Percentiles rank a stretch among this genome's conserved stretches.
Conservation (phyloP, 495 filamentous ascomycete genomes). For the Lophium mytilinum region DNA sequence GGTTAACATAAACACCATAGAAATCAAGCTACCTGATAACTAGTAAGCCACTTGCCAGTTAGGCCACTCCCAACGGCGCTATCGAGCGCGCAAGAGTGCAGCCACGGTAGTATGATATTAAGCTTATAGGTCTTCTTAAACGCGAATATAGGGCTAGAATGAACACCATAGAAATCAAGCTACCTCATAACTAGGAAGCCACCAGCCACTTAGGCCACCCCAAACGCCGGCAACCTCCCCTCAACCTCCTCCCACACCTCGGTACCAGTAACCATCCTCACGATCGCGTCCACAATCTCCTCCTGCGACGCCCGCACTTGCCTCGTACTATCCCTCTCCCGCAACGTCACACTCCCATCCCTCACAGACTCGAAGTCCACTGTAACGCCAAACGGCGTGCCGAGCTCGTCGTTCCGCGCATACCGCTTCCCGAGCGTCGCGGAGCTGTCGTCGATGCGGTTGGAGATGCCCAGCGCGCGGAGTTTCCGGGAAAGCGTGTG, state of each 20-base stretch:
- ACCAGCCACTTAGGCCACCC: constrained; percentile 29
- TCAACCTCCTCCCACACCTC: constrained; percentile 59
- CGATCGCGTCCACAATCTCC: constrained; percentile 55
- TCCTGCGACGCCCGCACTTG: constrained; percentile 60
- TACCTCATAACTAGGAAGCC: too few species aligned
- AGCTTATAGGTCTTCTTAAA: too few species aligned
- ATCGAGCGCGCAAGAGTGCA: too few species aligned
- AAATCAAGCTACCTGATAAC: too few species aligned
- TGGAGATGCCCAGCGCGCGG: constrained; percentile 51
- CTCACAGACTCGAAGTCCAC: constrained; percentile 61
- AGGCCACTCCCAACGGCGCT: too few species aligned
- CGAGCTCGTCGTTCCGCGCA: constrained; percentile 22
- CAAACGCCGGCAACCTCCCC: constrained; percentile 56
- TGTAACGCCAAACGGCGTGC: constrained; percentile 58
- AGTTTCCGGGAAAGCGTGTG: constrained; percentile 48
- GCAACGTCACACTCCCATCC: constrained; percentile 57
- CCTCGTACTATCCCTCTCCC: constrained; percentile 52
- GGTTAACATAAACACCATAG: too few species aligned
- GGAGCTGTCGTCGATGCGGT: constrained; percentile 56
- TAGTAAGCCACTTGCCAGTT: too few species aligned
- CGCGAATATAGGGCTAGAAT: too few species aligned
- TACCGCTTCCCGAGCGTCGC: constrained; percentile 61
- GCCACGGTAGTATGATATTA: too few species aligned
- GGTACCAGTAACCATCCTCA: constrained; percentile 50
- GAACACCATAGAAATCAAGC: too few species aligned